Evolutionary conservation across 2,329 filamentous ascomycete genomes (phyloP), one percentile per base, ranked within the genome.

Genomic region (Aspergillus texensis): DNA sequence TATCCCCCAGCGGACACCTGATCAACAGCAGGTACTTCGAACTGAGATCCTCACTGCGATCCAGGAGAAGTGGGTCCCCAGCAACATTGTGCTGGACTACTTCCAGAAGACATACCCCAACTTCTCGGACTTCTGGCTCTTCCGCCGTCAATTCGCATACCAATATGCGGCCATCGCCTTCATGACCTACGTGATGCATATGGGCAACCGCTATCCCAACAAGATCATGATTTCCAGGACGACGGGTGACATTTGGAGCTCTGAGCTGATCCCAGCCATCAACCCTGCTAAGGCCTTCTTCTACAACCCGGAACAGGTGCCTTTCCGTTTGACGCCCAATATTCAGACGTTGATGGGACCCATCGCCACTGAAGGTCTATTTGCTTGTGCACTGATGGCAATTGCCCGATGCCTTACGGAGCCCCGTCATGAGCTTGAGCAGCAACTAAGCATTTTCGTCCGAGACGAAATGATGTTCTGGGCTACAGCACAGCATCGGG

Each of bases 161-260:
- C 95, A 99, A 80, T 89, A 97, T 65, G 94, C 95, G 24, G 89
- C 94, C 1, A 86, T 98, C 67, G 97, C 95, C 1, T 99, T 99
- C 81, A 97, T 99, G 91, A 98, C 95, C 4, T 99, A 98, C 76
- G 91, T 97, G 63, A 90, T 99, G 82, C 94, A 94, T 81, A 98
- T 99, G 89, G 93, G 94, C 76, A 93, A 93, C 77, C 91, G 95
- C 34, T 97, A 95, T 78, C 96, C 95, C 6, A 93, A 94, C 79
- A 99, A 99, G 84, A 90, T 98, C 78, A 91, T 91, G 79, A 96
- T 99, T 73, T 91, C 93, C 12, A 90, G 93, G 28, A 87, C 87
- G 34, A 93, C 91, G 6, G 96, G 96, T 68, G 95, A 96, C 73
- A 91, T 99, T 70, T 99, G 96, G 96, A 94, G 93, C 55, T 93